Evolutionary conservation across 2,329 filamentous ascomycete species (phyloP).

Genomic region (Plenodomus biglobosus): DNA sequence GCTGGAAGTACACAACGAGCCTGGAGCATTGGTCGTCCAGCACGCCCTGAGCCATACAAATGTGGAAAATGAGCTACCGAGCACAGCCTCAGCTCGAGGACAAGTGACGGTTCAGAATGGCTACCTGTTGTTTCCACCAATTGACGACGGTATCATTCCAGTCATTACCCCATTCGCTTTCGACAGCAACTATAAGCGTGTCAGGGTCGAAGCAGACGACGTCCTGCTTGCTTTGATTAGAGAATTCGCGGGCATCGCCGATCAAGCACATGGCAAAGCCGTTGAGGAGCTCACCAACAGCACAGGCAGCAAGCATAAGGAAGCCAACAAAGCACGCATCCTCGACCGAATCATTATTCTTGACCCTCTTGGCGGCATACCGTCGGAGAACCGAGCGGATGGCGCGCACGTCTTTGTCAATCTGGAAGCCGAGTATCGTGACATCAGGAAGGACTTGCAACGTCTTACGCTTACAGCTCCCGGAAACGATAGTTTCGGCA

Average conservation of each 20-base stretch:
- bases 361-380: slow-evolving; percentile 83
- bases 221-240: slow-evolving; percentile 75
- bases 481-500: slow-evolving; percentile 7
- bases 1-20: slow-evolving; percentile 68
- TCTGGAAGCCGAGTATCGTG: slow-evolving; percentile 81
- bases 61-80: slow-evolving; percentile 27
- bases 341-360: slow-evolving; percentile 87
- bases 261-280: slow-evolving; percentile 11
- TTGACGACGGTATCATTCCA: slow-evolving; percentile 69
- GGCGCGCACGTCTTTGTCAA: slow-evolving; percentile 86
- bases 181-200: slow-evolving; percentile 48
- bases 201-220: slow-evolving; percentile 60
- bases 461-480: slow-evolving; percentile 21
- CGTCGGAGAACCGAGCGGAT: slow-evolving; percentile 61
- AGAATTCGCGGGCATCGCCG: slow-evolving; percentile 69
- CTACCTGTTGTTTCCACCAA: slow-evolving; percentile 62
- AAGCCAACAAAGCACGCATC: slow-evolving; percentile 39
- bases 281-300: slow-evolving; percentile 9
- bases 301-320: slow-evolving; percentile 31
- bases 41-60: slow-evolving; percentile 50
- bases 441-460: slow-evolving; percentile 65
- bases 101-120: slow-evolving; percentile 47
- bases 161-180: slow-evolving; percentile 69
- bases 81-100: slow-evolving; percentile 40
- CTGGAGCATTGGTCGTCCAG: slow-evolving; percentile 70